phyloP scores from a whole-genome alignment of 1,284 basidiomycete genomes.

The Cryptococcus depauperatus region DNA sequence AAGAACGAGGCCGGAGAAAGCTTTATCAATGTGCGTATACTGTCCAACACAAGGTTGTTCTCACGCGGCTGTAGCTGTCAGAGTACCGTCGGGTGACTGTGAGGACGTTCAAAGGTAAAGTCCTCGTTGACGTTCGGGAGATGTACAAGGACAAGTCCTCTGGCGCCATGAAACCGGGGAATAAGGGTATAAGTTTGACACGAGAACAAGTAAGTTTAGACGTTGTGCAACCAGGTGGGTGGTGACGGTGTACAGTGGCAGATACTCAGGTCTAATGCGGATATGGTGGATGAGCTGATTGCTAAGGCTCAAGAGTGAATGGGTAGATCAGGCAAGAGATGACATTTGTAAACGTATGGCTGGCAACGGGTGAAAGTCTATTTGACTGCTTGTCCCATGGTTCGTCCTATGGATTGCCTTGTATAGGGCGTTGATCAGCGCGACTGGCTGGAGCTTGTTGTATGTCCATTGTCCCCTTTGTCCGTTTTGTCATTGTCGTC shows the following conservation, averaged over 20 bases:
- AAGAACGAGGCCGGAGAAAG: slow-evolving; percentile 13
- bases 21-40: slow-evolving; percentile 11
- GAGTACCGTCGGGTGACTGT: slow-evolving; percentile 60
- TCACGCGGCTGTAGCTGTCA: too few species aligned
- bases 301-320: neutral
- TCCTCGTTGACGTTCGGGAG: slow-evolving; percentile 68
- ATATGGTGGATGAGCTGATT: neutral
- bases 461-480: too few species aligned
- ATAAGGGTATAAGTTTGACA: slow-evolving; percentile 68
- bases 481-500: too few species aligned
- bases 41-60: too few species aligned
- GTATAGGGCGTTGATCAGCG: too few species aligned
- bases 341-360: too few species aligned
- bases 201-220: slow-evolving; percentile 44
- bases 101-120: slow-evolving; percentile 59
- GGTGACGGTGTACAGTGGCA: neutral
- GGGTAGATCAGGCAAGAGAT: too few species aligned
- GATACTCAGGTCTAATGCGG: neutral
- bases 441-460: too few species aligned
- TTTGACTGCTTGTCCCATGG: too few species aligned
- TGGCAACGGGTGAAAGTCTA: too few species aligned
- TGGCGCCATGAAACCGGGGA: slow-evolving; percentile 64
- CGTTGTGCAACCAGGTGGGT: neutral
- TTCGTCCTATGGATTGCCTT: too few species aligned
- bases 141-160: slow-evolving; percentile 54